Percentiles rank a stretch among this genome's conserved stretches.
Evolutionary conservation across 2,329 filamentous ascomycete species (phyloP).

Genomic region (Aquanectria penicillioides): DNA sequence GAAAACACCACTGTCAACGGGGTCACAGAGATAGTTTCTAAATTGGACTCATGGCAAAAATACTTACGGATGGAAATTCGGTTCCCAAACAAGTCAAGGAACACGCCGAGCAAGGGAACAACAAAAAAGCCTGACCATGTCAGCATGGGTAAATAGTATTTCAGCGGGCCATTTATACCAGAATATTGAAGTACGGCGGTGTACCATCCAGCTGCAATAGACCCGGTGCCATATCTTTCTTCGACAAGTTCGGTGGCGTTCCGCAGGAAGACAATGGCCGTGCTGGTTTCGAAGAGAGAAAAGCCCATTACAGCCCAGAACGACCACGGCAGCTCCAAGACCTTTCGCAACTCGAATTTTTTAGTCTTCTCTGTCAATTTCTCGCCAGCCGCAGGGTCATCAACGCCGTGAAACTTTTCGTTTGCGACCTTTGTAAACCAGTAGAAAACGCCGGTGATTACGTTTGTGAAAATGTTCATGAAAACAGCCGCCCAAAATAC

Average conservation of each 20-base stretch:
- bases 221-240: constrained; percentile 62
- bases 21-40: neutral
- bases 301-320: constrained; percentile 66
- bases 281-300: constrained; percentile 66
- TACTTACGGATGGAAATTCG: constrained; percentile 57
- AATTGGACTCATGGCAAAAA: too few species aligned
- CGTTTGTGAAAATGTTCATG: constrained; percentile 71
- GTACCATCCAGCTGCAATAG: constrained; percentile 68
- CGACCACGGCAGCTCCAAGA: constrained; percentile 65
- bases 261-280: constrained; percentile 61
- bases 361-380: constrained; percentile 65
- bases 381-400: constrained; percentile 62
- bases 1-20: constrained; percentile 54
- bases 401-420: constrained; percentile 23
- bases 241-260: constrained; percentile 70
- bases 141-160: neutral
- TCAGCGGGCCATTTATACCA: neutral
- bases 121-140: constrained; percentile 59
- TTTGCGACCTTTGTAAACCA: constrained; percentile 54
- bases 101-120: constrained; percentile 63
- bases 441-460: constrained; percentile 61
- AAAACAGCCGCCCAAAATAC: constrained; percentile 69
- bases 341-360: constrained; percentile 63
- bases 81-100: constrained; percentile 65
- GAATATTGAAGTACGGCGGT: constrained; percentile 62